Conservation (phyloP, 306 rosid genomes). For the Styphnolobium japonicum region DNA sequence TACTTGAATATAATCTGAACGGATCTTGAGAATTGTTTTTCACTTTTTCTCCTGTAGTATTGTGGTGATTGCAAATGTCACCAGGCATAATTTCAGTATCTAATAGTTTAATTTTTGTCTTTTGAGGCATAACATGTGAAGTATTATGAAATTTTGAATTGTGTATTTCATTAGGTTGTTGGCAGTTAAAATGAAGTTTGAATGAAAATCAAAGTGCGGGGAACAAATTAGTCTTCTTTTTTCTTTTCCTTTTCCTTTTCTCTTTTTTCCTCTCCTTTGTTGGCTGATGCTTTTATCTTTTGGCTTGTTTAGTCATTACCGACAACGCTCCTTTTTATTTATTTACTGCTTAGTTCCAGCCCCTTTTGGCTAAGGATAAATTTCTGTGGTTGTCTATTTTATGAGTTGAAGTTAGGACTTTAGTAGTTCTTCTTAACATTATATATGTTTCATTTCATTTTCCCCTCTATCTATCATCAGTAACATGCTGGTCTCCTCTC, state of each 20-base stretch:
- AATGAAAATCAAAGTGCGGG: background rate
- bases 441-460: conserved; percentile 15
- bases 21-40: background rate
- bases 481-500: background rate
- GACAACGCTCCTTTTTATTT: background rate
- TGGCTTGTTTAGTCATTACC: background rate
- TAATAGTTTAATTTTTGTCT: background rate
- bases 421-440: background rate
- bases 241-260: conserved; percentile 1
- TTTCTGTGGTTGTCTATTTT: background rate
- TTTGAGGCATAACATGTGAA: background rate
- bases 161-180: background rate
- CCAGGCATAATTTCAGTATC: background rate
- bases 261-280: background rate
- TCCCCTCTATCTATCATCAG: background rate
- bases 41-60: background rate
- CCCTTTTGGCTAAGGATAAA: background rate
- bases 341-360: background rate
- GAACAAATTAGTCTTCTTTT: background rate
- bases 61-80: background rate
- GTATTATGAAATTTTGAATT: background rate
- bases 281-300: conserved; percentile 3
- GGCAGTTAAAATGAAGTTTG: background rate
- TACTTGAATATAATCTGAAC: background rate
- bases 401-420: background rate